Conservation (phyloP, 306 rosid species). For the Macrotyloma uniflorum region DNA sequence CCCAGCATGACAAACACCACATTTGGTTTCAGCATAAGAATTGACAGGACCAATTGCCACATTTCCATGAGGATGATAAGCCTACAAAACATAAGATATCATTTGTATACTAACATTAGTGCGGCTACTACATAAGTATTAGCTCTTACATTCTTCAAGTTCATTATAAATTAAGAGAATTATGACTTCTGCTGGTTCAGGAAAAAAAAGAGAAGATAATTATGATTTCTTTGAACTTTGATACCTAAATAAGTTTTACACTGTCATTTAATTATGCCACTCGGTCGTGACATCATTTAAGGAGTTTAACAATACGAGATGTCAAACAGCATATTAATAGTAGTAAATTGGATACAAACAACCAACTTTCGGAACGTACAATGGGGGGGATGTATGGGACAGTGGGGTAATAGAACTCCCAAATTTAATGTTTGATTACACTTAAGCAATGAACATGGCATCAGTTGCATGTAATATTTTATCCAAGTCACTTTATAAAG, state of each 20-base stretch:
- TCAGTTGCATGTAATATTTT: neutral
- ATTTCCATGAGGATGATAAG: conserved; percentile 45
- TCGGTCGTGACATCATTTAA: neutral
- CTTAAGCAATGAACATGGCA: neutral
- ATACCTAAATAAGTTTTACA: neutral
- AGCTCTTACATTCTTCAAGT: neutral
- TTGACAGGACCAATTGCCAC: conserved; percentile 43
- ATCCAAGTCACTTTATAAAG: neutral
- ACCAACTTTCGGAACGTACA: neutral
- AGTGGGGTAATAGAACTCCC: neutral
- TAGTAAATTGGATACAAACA: neutral
- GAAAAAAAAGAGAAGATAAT: neutral
- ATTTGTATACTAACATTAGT: neutral
- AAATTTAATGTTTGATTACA: neutral
- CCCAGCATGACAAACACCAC: conserved; percentile 52
- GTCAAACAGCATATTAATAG: neutral
- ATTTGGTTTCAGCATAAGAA: conserved; percentile 53
- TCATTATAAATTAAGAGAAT: neutral
- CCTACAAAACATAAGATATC: conserved; percentile 45
- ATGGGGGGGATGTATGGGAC: neutral
- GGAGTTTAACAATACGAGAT: neutral
- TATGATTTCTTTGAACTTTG: neutral
- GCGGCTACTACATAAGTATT: neutral
- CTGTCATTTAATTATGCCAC: neutral
- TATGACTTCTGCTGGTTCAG: neutral